Evolutionary conservation across 2,329 filamentous ascomycete genomes (phyloP).

Genomic region (Camillea tinctor): DNA sequence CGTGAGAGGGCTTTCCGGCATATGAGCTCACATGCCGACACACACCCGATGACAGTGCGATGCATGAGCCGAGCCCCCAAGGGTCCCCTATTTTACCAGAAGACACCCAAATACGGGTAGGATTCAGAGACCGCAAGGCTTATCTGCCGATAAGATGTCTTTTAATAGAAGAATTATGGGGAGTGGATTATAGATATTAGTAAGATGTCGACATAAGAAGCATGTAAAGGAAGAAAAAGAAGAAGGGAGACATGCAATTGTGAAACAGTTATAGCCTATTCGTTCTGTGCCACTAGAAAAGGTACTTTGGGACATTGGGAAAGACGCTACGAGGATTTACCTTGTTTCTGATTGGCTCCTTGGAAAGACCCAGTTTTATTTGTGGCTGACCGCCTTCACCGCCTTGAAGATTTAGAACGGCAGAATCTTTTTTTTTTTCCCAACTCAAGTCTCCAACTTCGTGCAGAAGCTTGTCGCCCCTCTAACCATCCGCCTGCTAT

Average conservation of each 20-base stretch:
- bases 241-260: background rate
- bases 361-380: background rate
- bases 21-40: constrained; percentile 16
- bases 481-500: background rate
- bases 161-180: background rate
- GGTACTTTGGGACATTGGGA: background rate
- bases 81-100: background rate
- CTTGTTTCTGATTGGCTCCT: background rate
- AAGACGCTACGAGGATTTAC: background rate
- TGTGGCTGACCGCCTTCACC: background rate
- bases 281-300: background rate
- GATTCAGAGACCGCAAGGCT: background rate
- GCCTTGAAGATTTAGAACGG: background rate
- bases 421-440: background rate
- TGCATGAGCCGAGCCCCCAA: constrained; percentile 22
- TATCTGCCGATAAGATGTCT: background rate
- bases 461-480: background rate
- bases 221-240: background rate
- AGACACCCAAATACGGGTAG: background rate
- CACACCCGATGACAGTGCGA: constrained; percentile 23
- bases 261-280: background rate
- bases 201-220: background rate
- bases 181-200: background rate
- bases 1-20: constrained; percentile 6
- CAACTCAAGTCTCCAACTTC: background rate